Percentiles rank a stretch among this genome's conserved stretches.
Evolutionary conservation across 1,284 basidiomycete genomes (phyloP).

Genomic region (Cutaneotrichosporon sp.): DNA sequence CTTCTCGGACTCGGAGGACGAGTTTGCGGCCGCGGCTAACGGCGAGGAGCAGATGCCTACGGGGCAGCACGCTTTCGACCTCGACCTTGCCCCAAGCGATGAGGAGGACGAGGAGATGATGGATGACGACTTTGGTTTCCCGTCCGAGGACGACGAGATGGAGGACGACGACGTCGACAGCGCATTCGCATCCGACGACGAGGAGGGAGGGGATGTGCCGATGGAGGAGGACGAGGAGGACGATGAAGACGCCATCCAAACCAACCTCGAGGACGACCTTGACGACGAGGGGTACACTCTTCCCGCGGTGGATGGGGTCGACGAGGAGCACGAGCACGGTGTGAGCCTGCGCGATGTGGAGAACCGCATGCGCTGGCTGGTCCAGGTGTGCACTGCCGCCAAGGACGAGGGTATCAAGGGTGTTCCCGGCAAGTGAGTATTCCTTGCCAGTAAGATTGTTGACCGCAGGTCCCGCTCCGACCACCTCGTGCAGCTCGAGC

Average conservation of each 20-base stretch:
- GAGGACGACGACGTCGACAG: constrained; percentile 56
- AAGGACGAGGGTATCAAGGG: constrained; percentile 65
- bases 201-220: constrained; percentile 29
- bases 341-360: constrained; percentile 80
- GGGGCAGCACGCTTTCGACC: constrained; percentile 52
- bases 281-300: constrained; percentile 71
- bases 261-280: constrained; percentile 58
- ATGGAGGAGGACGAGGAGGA: constrained; percentile 43
- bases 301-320: constrained; percentile 75
- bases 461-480: constrained; percentile 66
- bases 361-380: constrained; percentile 82
- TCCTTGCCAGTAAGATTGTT: background rate
- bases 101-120: constrained; percentile 50
- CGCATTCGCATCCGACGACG: constrained; percentile 46
- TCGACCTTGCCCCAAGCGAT: constrained; percentile 48
- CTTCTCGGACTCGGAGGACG: constrained; percentile 62
- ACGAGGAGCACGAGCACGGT: constrained; percentile 68
- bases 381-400: constrained; percentile 68
- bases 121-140: constrained; percentile 55
- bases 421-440: constrained; percentile 59
- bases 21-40: constrained; percentile 50
- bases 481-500: constrained; percentile 81
- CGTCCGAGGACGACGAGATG: constrained; percentile 55
- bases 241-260: constrained; percentile 53
- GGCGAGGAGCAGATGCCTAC: constrained; percentile 46